Evolutionary conservation across 805 yeast species (phyloP), one percentile per base, ranked within the genome.

Genomic region (Alloascoidea africana): DNA sequence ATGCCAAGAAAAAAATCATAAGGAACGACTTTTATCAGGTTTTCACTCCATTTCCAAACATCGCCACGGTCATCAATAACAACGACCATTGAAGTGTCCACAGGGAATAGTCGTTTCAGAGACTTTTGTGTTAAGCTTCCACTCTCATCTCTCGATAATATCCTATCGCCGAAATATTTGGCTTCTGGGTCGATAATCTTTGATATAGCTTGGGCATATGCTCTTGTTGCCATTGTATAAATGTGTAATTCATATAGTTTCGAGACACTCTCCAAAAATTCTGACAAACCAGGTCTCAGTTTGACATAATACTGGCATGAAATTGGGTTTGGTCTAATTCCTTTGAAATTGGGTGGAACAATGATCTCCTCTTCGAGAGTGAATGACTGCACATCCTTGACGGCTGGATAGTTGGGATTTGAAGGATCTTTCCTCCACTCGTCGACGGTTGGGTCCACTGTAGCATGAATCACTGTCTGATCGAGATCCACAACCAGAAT

Each of bases 31-130:
- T 89, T 84, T 41, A 91, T 74, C 47, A 91, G 61, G 52, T 91
- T 87, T 8, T 80, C 76, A 46, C 85, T 82, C 98, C 98, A 91
- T 51, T 82, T 83, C 98, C 98, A 91, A 15, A 91, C 98, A 55
- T 91, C 98, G 2, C 96, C 98, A 53, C 98, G 70, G 55, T 91
- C 98, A 56, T 91, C 98, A 42, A 91, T 91, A 35, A 91, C 78
- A 2, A 83, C 91, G 19, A 91, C 98, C 94, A 91, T 81, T 14
- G 94, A 79, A 16, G 94, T 94, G 46, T 89, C 95, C 2, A 89
- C 94, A 0, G 98, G 98, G 49, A 91, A 91, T 39, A 91, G 63
- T 43, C 97, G 65, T 50, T 81, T 78, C 42, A 91, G 62, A 27
- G 89, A 83, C 52, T 91, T 91, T 46, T 83, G 94, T 2, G 95